Evolutionary conservation across 192 early-diverging fungal species (phyloP).

Genomic region (Thamnidium elegans): DNA sequence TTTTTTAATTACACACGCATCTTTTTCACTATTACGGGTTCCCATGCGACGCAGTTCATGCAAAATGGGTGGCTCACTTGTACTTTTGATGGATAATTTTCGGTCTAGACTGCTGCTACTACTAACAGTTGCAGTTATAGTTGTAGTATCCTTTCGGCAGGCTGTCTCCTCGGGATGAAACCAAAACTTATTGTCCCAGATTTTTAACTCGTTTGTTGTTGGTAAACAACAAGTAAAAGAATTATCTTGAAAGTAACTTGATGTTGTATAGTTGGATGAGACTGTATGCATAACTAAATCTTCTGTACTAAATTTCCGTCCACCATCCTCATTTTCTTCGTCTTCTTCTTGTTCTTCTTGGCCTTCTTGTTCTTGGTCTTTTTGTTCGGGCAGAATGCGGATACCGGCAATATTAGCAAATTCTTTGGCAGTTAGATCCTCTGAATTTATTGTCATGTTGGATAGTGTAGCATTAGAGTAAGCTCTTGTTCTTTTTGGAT

Average conservation of each 20-base stretch:
- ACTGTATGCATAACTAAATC: not conserved
- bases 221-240: no score
- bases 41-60: conserved; percentile 6
- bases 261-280: not conserved
- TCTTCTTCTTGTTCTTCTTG: conserved; percentile 1
- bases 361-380: not conserved
- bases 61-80: not conserved
- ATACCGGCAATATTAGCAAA: conserved; percentile 33
- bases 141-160: no score
- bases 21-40: not conserved
- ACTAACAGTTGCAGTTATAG: no score
- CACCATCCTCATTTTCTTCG: not conserved
- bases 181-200: conserved; percentile 5
- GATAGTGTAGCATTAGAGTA: not conserved
- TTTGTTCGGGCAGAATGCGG: conserved; percentile 18
- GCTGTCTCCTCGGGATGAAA: not conserved
- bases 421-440: conserved; percentile 28
- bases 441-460: conserved; percentile 25
- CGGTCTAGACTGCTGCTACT: not conserved
- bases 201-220: not conserved
- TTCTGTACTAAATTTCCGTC: not conserved
- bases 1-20: conserved; percentile 22
- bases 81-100: not conserved
- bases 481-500: conserved; percentile 2
- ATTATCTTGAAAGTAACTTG: no score